Evolutionary conservation across 1,139 yeast genomes (phyloP).

Genomic region (Taphrina confusa): DNA sequence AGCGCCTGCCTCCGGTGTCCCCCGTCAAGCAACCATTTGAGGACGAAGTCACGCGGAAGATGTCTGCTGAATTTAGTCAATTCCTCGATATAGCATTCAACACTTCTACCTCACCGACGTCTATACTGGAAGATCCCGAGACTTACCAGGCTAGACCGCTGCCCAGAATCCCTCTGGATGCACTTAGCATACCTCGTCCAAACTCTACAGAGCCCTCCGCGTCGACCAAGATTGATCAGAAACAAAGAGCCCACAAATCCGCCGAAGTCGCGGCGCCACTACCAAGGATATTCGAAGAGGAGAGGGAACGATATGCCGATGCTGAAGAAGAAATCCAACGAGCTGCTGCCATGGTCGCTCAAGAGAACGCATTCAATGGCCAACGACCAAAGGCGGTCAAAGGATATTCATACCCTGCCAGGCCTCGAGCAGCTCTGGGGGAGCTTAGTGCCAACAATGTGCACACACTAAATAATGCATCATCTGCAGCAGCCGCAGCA

Average conservation of each 20-base stretch:
- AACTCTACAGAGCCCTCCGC: constrained; percentile 14
- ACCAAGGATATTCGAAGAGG: constrained; percentile 30
- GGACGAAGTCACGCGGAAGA: constrained; percentile 28
- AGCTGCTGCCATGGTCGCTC: constrained; percentile 7
- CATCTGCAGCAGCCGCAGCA: constrained; percentile 16
- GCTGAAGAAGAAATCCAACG: constrained; percentile 27
- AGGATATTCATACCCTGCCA: constrained; percentile 26
- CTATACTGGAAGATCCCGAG: constrained; percentile 18
- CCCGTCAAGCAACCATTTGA: constrained; percentile 14
- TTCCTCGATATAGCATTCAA: constrained; percentile 35
- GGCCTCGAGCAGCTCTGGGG: constrained; percentile 30
- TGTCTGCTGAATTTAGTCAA: constrained; percentile 36
- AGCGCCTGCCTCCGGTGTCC: constrained; percentile 7
- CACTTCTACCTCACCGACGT: constrained; percentile 6
- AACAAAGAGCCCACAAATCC: constrained; percentile 29
- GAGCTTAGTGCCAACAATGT: constrained; percentile 18
- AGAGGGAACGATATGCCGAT: constrained; percentile 31
- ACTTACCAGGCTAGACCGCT: constrained; percentile 26
- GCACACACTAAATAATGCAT: background rate
- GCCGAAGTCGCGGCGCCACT: constrained; percentile 16
- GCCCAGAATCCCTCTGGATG: constrained; percentile 12
- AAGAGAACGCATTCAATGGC: background rate
- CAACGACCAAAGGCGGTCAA: constrained; percentile 29
- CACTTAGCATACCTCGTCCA: constrained; percentile 5
- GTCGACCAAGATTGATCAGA: constrained; percentile 11